These are phyloP conservation scores for Moricandia arvensis DNA, from an alignment of 345 rosid genomes.

Conservation along the genomic window DNA sequence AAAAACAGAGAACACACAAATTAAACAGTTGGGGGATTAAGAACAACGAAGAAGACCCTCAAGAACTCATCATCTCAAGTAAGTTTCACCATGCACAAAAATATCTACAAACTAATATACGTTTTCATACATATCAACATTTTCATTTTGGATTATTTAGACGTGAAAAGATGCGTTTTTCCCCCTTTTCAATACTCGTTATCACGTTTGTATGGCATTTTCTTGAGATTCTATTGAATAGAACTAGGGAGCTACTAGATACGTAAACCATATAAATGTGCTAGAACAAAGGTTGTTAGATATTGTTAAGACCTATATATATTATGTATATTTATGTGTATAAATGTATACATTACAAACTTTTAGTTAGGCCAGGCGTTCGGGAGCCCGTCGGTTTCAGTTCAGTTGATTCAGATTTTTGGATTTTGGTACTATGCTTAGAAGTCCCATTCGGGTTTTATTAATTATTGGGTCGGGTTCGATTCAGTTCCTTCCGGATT, in stretches of 20 bases:
- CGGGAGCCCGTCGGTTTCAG: too few species aligned
- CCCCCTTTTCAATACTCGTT: neutral
- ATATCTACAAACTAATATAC: neutral
- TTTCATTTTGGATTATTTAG: neutral
- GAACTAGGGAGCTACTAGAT: neutral
- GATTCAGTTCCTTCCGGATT: too few species aligned
- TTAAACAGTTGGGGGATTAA: neutral
- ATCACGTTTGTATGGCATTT: neutral
- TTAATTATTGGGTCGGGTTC: too few species aligned
- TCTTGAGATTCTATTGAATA: neutral
- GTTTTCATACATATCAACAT: neutral
- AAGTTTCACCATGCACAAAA: constrained; percentile 16
- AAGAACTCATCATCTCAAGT: constrained; percentile 20
- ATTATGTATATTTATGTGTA: neutral
- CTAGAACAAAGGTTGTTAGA: neutral
- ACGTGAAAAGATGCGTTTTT: neutral
- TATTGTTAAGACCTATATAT: neutral
- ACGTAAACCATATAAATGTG: neutral
- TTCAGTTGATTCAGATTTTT: too few species aligned
- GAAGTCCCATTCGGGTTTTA: too few species aligned
- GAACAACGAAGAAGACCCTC: constrained; percentile 16
- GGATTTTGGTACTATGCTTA: too few species aligned
- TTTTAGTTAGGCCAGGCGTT: too few species aligned
- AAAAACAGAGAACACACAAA: neutral
- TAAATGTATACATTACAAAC: neutral